A percentile compares a stretch with the other conserved stretches of the same genome.
These are phyloP conservation scores for Hanseniaspora opuntiae DNA, from an alignment of 805 yeast species.

Conservation along the genomic window DNA sequence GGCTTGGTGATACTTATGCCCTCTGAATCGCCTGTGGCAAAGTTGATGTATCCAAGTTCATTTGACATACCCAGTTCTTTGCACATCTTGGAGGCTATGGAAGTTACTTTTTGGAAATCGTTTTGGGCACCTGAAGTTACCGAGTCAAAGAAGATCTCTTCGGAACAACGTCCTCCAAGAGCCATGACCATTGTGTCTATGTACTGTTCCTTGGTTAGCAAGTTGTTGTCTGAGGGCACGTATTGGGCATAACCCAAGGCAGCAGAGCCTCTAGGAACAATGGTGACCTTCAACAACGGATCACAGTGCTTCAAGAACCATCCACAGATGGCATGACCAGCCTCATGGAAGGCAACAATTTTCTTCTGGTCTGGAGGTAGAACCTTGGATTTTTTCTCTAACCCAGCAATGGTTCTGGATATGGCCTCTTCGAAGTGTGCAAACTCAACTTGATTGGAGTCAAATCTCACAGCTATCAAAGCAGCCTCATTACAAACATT, in stretches of 20 bases:
- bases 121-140: slow-evolving; percentile 94
- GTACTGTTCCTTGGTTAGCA: slow-evolving; percentile 64
- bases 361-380: slow-evolving; percentile 75
- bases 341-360: slow-evolving; percentile 94
- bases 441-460: slow-evolving; percentile 54
- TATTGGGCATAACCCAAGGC: slow-evolving; percentile 97
- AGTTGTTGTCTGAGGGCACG: slow-evolving; percentile 80
- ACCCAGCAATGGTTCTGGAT: slow-evolving; percentile 92
- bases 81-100: slow-evolving; percentile 88
- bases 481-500: slow-evolving; percentile 97
- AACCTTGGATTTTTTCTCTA: slow-evolving; percentile 77
- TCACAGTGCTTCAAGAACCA: slow-evolving; percentile 88
- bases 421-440: slow-evolving; percentile 89
- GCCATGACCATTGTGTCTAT: slow-evolving; percentile 92
- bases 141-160: slow-evolving; percentile 80
- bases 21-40: slow-evolving; percentile 54
- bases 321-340: slow-evolving; percentile 97
- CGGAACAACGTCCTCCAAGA: slow-evolving; percentile 91
- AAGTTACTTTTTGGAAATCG: slow-evolving; percentile 90
- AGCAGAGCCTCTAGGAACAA: slow-evolving; percentile 93
- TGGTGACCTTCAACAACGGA: slow-evolving; percentile 87
- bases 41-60: slow-evolving; percentile 69
- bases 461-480: slow-evolving; percentile 80
- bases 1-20: slow-evolving; percentile 62
- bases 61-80: slow-evolving; percentile 81